A percentile compares a stretch with the other conserved stretches of the same genome.
Conservation (phyloP, 371 early-diverging fungal genomes). For the Conidiobolus coronatus region DNA sequence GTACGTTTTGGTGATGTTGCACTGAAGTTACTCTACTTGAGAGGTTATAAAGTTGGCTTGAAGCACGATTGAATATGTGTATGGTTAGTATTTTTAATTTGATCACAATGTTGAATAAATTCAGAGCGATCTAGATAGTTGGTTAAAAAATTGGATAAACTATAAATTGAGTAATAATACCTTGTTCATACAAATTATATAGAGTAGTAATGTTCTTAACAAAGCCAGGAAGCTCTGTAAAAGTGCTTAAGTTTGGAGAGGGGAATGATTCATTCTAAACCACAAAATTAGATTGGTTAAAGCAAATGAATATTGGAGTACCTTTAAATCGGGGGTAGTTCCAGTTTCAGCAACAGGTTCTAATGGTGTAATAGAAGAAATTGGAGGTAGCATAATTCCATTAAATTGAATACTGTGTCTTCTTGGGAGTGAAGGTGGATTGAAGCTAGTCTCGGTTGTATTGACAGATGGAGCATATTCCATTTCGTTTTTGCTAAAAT, state of each 20-base stretch:
- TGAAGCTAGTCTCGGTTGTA: too few species aligned
- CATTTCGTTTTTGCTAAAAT: constrained; percentile 1
- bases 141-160: not conserved
- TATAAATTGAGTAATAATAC: not conserved
- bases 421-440: not conserved
- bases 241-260: too few species aligned
- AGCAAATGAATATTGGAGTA: not conserved
- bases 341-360: not conserved
- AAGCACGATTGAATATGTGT: too few species aligned
- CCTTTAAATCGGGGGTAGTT: not conserved
- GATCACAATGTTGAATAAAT: not conserved
- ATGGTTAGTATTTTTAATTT: too few species aligned
- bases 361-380: not conserved
- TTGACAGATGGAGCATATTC: constrained; percentile 1
- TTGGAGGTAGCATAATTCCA: constrained; percentile 3
- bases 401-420: constrained; percentile 3
- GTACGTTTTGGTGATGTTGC: not conserved
- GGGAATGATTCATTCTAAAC: not conserved
- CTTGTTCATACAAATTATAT: constrained; percentile 2
- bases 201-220: not conserved
- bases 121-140: not conserved
- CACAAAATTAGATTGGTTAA: not conserved
- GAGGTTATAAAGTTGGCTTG: too few species aligned
- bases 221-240: not conserved
- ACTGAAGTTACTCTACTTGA: too few species aligned